Conservation (phyloP, 441 rosid species). For the Pelargonium citronellum region DNA sequence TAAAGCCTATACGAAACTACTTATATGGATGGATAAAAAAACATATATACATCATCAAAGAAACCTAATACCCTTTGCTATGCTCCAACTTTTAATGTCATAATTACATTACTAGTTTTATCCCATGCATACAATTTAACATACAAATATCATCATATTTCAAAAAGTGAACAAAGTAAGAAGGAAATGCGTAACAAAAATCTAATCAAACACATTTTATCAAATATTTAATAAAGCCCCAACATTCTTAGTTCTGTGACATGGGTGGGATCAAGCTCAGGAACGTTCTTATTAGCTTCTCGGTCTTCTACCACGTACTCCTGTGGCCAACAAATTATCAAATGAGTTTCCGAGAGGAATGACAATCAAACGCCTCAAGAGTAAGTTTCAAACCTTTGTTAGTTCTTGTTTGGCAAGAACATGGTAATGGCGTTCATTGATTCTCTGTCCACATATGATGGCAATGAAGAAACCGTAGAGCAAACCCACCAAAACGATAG, state of each 20-base stretch:
- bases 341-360: background rate
- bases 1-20: too few relatives aligned
- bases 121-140: background rate
- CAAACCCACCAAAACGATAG: conserved; percentile 91
- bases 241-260: conserved; percentile 3
- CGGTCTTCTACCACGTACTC: conserved; percentile 10
- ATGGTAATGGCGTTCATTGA: conserved; percentile 93
- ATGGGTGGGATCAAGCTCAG: conserved; percentile 8
- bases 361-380: background rate
- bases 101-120: conserved; percentile 6
- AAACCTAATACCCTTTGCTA: background rate
- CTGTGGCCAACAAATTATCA: conserved; percentile 34
- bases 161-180: background rate
- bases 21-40: too few relatives aligned
- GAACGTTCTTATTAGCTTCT: conserved; percentile 7
- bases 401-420: conserved; percentile 98
- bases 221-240: conserved; percentile 1
- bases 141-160: too few relatives aligned
- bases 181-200: conserved; percentile 2
- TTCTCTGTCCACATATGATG: conserved; percentile 97
- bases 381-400: conserved; percentile 60
- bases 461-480: conserved; percentile 97
- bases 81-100: background rate
- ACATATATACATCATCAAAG: too few relatives aligned
- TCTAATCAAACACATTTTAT: background rate